A percentile compares a stretch with the other conserved stretches of the same genome.
These are phyloP conservation scores for Candida bentonensis DNA, from an alignment of 805 yeast species.

Conservation along the genomic window DNA sequence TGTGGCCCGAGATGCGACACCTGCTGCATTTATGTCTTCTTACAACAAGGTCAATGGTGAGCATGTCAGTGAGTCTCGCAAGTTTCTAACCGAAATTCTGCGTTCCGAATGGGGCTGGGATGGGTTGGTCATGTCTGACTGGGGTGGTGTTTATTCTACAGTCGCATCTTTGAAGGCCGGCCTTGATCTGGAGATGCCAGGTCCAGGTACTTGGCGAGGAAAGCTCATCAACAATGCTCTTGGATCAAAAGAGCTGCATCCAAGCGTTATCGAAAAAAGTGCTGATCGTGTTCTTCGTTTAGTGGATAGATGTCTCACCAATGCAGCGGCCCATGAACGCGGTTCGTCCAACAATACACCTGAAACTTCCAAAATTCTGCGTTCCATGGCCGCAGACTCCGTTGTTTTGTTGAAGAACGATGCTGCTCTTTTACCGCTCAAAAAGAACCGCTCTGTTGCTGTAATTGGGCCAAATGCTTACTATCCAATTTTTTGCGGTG, in stretches of 20 bases:
- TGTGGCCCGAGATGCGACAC: conserved; percentile 38
- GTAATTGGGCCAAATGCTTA: conserved; percentile 51
- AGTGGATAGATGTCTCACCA: conserved; percentile 28
- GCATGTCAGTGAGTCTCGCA: conserved; percentile 36
- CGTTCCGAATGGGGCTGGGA: conserved; percentile 41
- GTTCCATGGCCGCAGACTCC: conserved; percentile 36
- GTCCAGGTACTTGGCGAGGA: conserved; percentile 36
- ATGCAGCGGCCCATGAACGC: conserved; percentile 26
- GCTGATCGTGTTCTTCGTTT: conserved; percentile 34
- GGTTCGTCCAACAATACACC: conserved; percentile 32
- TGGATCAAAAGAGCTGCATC: conserved; percentile 26
- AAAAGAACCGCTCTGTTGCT: conserved; percentile 28
- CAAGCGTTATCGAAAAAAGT: conserved; percentile 31
- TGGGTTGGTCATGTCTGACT: conserved; percentile 45
- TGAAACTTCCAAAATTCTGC: conserved; percentile 29
- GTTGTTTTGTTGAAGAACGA: conserved; percentile 47
- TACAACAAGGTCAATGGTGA: conserved; percentile 51
- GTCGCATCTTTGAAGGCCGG: conserved; percentile 38
- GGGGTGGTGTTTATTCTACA: conserved; percentile 42
- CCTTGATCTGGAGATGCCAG: conserved; percentile 56
- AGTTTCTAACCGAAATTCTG: conserved; percentile 31
- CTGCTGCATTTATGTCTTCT: conserved; percentile 45
- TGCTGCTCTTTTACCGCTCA: conserved; percentile 31
- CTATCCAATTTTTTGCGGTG: conserved; percentile 38
- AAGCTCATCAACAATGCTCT: conserved; percentile 30